These are phyloP conservation scores for Sphagnum fallax DNA, from an alignment of 228 moss, liverwort and hornwort species.

Conservation along the genomic window DNA sequence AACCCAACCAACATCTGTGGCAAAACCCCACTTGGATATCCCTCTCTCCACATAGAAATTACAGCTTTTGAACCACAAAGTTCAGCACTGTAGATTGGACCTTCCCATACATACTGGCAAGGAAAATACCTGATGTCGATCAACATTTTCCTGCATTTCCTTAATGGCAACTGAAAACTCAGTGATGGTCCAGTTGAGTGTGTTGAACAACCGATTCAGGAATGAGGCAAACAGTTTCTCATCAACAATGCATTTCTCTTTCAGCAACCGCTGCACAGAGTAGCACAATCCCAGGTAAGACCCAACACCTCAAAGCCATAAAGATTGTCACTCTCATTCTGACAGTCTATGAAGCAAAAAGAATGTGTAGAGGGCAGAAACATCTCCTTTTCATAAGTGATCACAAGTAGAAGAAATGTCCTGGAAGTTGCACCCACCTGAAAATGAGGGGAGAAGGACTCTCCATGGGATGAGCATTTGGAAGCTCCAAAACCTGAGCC, in stretches of 20 bases:
- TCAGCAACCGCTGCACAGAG: slow-evolving; percentile 65
- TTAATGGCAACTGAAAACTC: slow-evolving; percentile 95
- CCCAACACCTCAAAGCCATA: background rate
- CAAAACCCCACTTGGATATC: too few species aligned
- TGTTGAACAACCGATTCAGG: slow-evolving; percentile 84
- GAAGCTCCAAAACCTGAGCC: slow-evolving; percentile 95
- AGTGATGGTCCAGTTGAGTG: slow-evolving; percentile 85
- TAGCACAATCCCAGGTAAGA: background rate
- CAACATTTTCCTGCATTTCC: slow-evolving; percentile 90
- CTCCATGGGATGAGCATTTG: slow-evolving; percentile 81
- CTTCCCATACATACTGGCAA: too few species aligned
- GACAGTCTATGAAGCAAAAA: too few species aligned
- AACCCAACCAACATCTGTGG: too few species aligned
- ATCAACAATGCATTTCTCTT: slow-evolving; percentile 74
- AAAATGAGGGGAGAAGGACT: slow-evolving; percentile 79
- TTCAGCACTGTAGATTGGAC: too few species aligned
- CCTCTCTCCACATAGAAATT: too few species aligned
- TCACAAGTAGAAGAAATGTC: background rate
- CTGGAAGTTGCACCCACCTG: slow-evolving; percentile 40
- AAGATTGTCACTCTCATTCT: too few species aligned
- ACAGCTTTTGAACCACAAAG: too few species aligned
- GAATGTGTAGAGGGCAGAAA: too few species aligned
- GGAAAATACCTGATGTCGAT: slow-evolving; percentile 44
- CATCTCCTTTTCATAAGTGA: background rate
- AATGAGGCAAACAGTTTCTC: slow-evolving; percentile 80